A percentile compares a stretch with the other conserved stretches of the same genome.
phyloP scores from a whole-genome alignment of 805 yeast genomes.

The Kuraishia ogatae region DNA sequence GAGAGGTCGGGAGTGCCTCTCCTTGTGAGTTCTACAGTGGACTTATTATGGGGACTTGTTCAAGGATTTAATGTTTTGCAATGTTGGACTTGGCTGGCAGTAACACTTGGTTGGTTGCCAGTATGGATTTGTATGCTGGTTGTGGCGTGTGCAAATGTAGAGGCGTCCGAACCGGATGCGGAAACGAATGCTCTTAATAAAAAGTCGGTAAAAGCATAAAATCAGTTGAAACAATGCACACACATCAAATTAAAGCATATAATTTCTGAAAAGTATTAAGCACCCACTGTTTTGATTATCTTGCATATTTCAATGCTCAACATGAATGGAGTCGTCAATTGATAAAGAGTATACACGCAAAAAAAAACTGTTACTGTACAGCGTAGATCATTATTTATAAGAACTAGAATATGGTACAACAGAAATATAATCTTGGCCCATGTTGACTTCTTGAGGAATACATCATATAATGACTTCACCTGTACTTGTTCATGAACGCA shows the following conservation, averaged over 20 bases:
- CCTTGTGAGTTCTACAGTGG: neutral
- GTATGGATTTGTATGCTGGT: conserved; percentile 46
- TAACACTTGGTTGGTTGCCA: conserved; percentile 75
- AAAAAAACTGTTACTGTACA: no score
- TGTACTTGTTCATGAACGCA: conserved; percentile 53
- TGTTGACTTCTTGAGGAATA: no score
- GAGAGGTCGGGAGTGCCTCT: neutral
- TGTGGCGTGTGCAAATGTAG: conserved; percentile 8
- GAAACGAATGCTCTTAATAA: no score
- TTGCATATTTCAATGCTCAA: no score
- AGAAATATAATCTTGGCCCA: neutral
- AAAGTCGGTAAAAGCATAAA: no score
- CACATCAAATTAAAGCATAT: no score
- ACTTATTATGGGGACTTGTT: conserved; percentile 29
- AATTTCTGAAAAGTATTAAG: no score
- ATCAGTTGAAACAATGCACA: no score
- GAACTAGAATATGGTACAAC: neutral
- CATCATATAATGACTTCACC: conserved; percentile 7
- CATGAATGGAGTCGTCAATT: no score
- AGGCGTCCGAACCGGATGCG: neutral
- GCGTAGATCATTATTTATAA: no score
- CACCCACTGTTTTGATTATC: no score
- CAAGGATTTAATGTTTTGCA: conserved; percentile 61
- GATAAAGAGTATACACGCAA: no score
- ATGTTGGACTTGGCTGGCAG: conserved; percentile 80